A percentile compares a stretch with the other conserved stretches of the same genome.
phyloP scores from a whole-genome alignment of 306 rosid genomes.

The Oemleria cerasiformis region DNA sequence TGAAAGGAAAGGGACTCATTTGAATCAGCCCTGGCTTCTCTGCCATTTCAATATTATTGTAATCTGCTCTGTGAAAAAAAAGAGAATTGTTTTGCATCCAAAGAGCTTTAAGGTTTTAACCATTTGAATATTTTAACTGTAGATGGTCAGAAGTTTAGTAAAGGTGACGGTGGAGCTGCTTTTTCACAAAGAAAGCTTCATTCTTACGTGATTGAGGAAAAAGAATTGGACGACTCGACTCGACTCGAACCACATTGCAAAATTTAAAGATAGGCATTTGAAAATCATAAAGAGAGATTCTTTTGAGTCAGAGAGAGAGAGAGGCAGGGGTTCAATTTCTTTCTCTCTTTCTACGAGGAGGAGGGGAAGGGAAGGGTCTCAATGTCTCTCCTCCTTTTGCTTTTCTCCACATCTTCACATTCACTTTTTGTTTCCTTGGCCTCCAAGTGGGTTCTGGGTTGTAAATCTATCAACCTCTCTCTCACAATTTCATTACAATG shows the following conservation, averaged over 20 bases:
- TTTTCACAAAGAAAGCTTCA: constrained; percentile 47
- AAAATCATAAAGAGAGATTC: constrained; percentile 52
- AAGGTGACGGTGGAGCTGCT: constrained; percentile 60
- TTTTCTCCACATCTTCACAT: constrained; percentile 53
- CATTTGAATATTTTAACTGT: constrained; percentile 9
- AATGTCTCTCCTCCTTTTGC: constrained; percentile 38
- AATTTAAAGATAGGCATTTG: constrained; percentile 33
- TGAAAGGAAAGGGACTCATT: constrained; percentile 8
- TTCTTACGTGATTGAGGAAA: constrained; percentile 63
- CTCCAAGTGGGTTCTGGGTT: constrained; percentile 50
- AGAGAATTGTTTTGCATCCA: not conserved
- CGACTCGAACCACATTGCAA: constrained; percentile 21
- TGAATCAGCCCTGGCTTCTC: not conserved
- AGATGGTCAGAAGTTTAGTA: constrained; percentile 31
- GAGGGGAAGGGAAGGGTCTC: constrained; percentile 35
- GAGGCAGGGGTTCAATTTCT: constrained; percentile 35
- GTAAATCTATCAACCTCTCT: constrained; percentile 31
- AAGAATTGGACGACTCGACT: constrained; percentile 23
- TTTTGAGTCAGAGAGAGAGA: constrained; percentile 28
- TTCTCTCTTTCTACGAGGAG: constrained; percentile 38
- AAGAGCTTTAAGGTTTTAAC: constrained; percentile 9
- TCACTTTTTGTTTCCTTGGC: constrained; percentile 57
- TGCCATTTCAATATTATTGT: not conserved
- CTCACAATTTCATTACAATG: constrained; percentile 27
- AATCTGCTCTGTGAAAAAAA: not conserved